phyloP scores from a whole-genome alignment of 148 eudicot species.

The Dysphania ambrosioides region DNA sequence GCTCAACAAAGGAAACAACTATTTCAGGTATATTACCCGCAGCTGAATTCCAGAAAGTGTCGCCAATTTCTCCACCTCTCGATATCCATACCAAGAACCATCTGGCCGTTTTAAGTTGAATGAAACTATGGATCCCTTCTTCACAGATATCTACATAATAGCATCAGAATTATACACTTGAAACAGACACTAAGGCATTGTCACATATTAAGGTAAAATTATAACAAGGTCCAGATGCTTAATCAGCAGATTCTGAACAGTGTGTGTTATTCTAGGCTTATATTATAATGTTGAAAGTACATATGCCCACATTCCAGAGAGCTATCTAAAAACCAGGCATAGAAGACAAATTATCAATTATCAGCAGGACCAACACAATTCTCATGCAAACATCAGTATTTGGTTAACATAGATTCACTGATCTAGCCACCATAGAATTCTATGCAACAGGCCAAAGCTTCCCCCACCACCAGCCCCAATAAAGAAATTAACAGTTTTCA shows the following conservation, averaged over 20 bases:
- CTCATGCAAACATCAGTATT: not conserved
- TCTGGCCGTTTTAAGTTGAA: constrained; percentile 90
- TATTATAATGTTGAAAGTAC: not conserved
- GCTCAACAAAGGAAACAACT: not conserved
- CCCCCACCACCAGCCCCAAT: not conserved
- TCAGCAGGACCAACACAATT: too few relatives aligned
- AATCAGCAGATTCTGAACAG: not conserved
- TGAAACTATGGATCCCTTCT: constrained; percentile 65
- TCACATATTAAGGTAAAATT: not conserved
- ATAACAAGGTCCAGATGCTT: not conserved
- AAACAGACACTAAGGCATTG: not conserved
- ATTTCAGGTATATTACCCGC: constrained; percentile 54
- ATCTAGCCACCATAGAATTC: not conserved
- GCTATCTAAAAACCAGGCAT: not conserved
- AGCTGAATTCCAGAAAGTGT: constrained; percentile 84
- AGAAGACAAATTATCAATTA: too few relatives aligned
- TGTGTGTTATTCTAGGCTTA: not conserved
- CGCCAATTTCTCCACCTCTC: constrained; percentile 96
- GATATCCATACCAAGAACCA: constrained; percentile 88
- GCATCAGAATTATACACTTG: not conserved
- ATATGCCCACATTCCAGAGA: not conserved
- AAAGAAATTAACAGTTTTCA: too few relatives aligned
- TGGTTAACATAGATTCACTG: not conserved
- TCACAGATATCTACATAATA: constrained; percentile 35
- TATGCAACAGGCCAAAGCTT: not conserved